Conservation (phyloP, 2,329 filamentous ascomycete species). For the Apiospora arundinis region DNA sequence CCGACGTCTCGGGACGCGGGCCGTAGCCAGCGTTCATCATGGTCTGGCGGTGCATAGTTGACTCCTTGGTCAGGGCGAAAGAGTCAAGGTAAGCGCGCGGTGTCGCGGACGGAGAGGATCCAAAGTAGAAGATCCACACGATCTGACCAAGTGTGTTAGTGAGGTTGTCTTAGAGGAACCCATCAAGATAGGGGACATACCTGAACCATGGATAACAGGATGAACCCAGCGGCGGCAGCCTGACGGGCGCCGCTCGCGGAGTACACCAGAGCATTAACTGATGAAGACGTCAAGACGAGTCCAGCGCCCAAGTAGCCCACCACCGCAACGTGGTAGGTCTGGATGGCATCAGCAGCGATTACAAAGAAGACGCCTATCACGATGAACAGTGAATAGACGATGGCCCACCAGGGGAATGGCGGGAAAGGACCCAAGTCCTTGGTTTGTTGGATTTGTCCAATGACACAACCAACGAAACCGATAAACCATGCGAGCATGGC, state of each 20-base stretch:
- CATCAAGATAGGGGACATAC: conserved; percentile 59
- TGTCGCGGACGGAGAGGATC: conserved; percentile 84
- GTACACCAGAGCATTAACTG: conserved; percentile 88
- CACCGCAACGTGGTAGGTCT: conserved; percentile 90
- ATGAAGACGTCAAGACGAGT: conserved; percentile 83
- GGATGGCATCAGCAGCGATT: conserved; percentile 81
- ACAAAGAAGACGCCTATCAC: conserved; percentile 83
- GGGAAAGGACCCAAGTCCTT: conserved; percentile 63
- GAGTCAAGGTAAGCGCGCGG: conserved; percentile 94
- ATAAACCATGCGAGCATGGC: conserved; percentile 94
- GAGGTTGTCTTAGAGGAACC: background rate
- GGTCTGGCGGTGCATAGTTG: conserved; percentile 64
- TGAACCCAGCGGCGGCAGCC: conserved; percentile 90
- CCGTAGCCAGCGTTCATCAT: conserved; percentile 66
- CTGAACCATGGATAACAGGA: conserved; percentile 89
- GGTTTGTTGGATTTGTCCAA: conserved; percentile 64
- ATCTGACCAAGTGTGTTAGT: conserved; percentile 61
- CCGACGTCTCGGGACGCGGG: conserved; percentile 82
- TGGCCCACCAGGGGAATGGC: conserved; percentile 90
- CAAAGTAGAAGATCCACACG: conserved; percentile 99
- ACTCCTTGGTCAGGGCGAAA: conserved; percentile 91
- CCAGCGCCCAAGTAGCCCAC: conserved; percentile 86
- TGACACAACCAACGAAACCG: conserved; percentile 83
- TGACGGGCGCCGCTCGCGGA: conserved; percentile 74
- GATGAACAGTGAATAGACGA: conserved; percentile 84